Conservation (phyloP, 2,329 filamentous ascomycete species). For the Bipolaris cookei region DNA sequence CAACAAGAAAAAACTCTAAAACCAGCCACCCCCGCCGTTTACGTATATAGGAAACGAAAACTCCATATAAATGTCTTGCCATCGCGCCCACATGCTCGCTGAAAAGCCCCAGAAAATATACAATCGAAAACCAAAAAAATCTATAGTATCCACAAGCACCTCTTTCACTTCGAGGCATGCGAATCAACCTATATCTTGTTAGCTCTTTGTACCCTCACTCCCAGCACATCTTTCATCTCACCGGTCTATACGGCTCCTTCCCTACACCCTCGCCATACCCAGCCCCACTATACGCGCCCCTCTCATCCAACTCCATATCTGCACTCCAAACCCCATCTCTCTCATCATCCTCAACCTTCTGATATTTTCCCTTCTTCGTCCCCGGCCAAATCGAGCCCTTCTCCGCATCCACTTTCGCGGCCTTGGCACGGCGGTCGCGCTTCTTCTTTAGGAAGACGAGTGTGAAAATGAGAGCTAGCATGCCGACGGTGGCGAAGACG, state of each 20-base stretch:
- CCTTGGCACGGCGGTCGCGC: constrained; percentile 4
- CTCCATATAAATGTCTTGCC: no score
- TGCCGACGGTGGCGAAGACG: constrained; percentile 8
- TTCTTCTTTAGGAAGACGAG: constrained; percentile 10
- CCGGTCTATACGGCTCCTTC: neutral
- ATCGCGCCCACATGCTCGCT: neutral
- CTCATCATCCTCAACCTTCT: constrained; percentile 9
- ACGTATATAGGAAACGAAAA: no score
- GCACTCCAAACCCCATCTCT: constrained; percentile 11
- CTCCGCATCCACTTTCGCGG: constrained; percentile 4
- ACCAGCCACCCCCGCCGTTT: no score
- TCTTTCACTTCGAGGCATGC: neutral
- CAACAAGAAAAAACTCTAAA: no score
- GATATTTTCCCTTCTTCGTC: constrained; percentile 1
- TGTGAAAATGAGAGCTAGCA: constrained; percentile 8
- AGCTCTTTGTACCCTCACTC: neutral
- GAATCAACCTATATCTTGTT: neutral
- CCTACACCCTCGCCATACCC: constrained; percentile 1
- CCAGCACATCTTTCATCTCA: neutral
- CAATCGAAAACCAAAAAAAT: neutral
- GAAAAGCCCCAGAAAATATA: neutral
- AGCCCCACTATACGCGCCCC: neutral
- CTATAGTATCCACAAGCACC: neutral
- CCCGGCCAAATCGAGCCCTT: constrained; percentile 3
- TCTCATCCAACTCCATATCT: constrained; percentile 9